These are phyloP conservation scores for Copromyces sp. DNA, from an alignment of 495 filamentous ascomycete genomes.

Conservation along the genomic window DNA sequence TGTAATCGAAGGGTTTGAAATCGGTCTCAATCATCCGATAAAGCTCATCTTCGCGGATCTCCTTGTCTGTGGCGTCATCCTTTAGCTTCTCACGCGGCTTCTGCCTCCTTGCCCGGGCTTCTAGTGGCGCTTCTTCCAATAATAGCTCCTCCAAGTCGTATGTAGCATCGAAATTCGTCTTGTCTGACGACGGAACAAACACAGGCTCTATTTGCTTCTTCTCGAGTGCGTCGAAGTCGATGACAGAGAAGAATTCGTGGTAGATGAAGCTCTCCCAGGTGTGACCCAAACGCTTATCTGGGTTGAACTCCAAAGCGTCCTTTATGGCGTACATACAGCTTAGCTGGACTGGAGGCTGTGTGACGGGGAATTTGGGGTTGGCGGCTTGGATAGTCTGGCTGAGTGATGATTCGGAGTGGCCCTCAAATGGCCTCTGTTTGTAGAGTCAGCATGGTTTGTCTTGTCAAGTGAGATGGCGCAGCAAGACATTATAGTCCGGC, in stretches of 20 bases:
- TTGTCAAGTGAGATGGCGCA: constrained; percentile 7
- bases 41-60: constrained; percentile 87
- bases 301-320: constrained; percentile 70
- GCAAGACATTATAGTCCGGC: neutral
- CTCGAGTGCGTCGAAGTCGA: constrained; percentile 81
- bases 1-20: constrained; percentile 96
- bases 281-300: constrained; percentile 68
- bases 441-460: constrained; percentile 25
- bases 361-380: constrained; percentile 77
- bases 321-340: constrained; percentile 78
- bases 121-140: constrained; percentile 88
- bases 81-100: constrained; percentile 85
- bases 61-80: constrained; percentile 90
- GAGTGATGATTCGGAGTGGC: constrained; percentile 69
- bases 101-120: constrained; percentile 84
- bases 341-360: constrained; percentile 76
- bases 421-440: constrained; percentile 73
- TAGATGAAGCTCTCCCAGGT: constrained; percentile 71
- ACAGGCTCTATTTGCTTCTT: constrained; percentile 84
- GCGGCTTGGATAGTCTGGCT: constrained; percentile 75
- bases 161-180: constrained; percentile 98
- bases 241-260: constrained; percentile 76
- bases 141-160: constrained; percentile 94
- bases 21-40: constrained; percentile 90
- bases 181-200: constrained; percentile 86